phyloP scores from a whole-genome alignment of 2,329 filamentous ascomycete species.

The Hypoxylon sp. region DNA sequence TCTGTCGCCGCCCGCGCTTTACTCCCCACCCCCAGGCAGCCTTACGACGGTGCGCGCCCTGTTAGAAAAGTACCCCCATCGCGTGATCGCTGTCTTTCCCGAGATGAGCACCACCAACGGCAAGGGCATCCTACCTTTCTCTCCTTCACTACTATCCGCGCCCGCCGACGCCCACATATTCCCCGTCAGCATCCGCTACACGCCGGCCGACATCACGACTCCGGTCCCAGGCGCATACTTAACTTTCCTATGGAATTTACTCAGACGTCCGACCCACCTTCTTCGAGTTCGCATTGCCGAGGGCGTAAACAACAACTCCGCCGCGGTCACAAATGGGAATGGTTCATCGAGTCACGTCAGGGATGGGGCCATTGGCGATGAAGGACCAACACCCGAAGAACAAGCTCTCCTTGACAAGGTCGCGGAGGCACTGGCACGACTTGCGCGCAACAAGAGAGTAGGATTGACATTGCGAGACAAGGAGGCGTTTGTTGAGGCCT shows the following conservation, averaged over 20 bases:
- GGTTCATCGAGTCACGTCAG: constrained; percentile 6
- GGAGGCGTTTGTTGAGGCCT: constrained; percentile 78
- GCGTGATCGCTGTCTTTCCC: constrained; percentile 87
- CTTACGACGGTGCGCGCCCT: constrained; percentile 71
- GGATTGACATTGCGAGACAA: constrained; percentile 87
- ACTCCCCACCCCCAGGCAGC: constrained; percentile 55
- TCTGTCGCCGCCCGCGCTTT: constrained; percentile 63
- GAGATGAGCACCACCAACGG: constrained; percentile 96
- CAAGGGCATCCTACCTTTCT: constrained; percentile 84
- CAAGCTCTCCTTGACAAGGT: constrained; percentile 78
- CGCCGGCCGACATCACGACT: constrained; percentile 87
- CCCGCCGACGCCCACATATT: constrained; percentile 79
- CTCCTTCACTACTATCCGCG: constrained; percentile 75
- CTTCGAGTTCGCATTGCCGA: constrained; percentile 92
- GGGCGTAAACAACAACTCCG: constrained; percentile 65
- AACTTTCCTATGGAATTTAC: constrained; percentile 83
- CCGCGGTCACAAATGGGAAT: constrained; percentile 48
- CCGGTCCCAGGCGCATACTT: constrained; percentile 79
- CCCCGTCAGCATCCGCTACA: constrained; percentile 89
- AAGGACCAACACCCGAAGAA: constrained; percentile 63
- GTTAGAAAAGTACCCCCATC: constrained; percentile 71
- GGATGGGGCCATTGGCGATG: constrained; percentile 38
- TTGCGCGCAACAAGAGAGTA: constrained; percentile 89
- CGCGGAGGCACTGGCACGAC: constrained; percentile 83
- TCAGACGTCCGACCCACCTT: constrained; percentile 85